These are phyloP conservation scores for Rutstroemia sp. DNA, from an alignment of 2,329 filamentous ascomycete genomes.

Conservation along the genomic window DNA sequence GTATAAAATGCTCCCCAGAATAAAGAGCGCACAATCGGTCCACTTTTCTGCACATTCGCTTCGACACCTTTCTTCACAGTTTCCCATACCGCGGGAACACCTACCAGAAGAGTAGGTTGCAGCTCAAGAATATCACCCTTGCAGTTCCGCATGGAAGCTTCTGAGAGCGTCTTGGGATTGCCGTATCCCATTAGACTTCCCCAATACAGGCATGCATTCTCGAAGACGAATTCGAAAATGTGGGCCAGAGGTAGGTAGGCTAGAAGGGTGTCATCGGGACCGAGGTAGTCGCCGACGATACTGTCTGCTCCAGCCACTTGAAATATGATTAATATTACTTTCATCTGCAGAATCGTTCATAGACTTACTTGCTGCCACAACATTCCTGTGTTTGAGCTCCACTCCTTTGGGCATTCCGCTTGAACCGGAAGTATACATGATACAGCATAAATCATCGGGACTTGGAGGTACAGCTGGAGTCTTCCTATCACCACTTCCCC, in stretches of 20 bases:
- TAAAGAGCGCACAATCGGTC: constrained; percentile 59
- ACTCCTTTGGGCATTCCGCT: constrained; percentile 89
- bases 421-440: constrained; percentile 83
- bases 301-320: constrained; percentile 71
- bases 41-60: constrained; percentile 54
- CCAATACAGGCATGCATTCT: constrained; percentile 83
- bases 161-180: constrained; percentile 80
- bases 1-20: constrained; percentile 61
- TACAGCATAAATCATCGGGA: constrained; percentile 73
- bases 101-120: constrained; percentile 80
- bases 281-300: constrained; percentile 71
- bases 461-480: constrained; percentile 64
- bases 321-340: neutral
- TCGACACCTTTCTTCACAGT: constrained; percentile 93
- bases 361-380: constrained; percentile 66
- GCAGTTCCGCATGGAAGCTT: constrained; percentile 80
- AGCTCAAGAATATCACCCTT: constrained; percentile 91
- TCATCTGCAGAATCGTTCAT: neutral
- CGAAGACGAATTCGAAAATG: constrained; percentile 93
- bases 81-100: constrained; percentile 96
- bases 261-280: constrained; percentile 69
- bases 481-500: constrained; percentile 52
- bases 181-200: constrained; percentile 92
- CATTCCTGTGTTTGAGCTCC: constrained; percentile 72
- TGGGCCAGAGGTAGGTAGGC: constrained; percentile 93